phyloP scores from a whole-genome alignment of 352 stramenopile species.

The Phytophthora pluvialis region DNA sequence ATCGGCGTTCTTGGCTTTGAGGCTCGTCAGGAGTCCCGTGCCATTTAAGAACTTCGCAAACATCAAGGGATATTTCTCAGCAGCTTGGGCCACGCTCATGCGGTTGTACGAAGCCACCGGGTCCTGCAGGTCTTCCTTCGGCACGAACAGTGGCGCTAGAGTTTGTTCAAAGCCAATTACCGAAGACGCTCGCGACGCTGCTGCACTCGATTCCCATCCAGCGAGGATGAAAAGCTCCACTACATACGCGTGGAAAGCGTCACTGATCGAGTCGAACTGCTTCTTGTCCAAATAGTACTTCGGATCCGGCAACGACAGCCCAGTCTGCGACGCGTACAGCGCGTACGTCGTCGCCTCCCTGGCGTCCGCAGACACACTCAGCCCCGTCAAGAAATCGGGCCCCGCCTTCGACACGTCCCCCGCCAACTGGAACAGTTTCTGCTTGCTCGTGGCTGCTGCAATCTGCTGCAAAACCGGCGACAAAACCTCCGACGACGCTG shows the following conservation, averaged over 20 bases:
- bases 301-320: constrained; percentile 89
- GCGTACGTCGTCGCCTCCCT: constrained; percentile 85
- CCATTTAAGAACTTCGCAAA: constrained; percentile 64
- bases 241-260: constrained; percentile 82
- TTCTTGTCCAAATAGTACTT: constrained; percentile 93
- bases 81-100: constrained; percentile 67
- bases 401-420: constrained; percentile 60
- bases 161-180: constrained; percentile 88
- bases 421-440: constrained; percentile 55
- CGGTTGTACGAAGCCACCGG: constrained; percentile 92
- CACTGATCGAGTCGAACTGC: constrained; percentile 77
- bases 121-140: constrained; percentile 90
- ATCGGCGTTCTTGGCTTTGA: constrained; percentile 40
- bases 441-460: constrained; percentile 34
- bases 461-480: constrained; percentile 55
- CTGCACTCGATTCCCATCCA: constrained; percentile 41
- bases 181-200: constrained; percentile 44
- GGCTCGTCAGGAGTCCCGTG: constrained; percentile 38
- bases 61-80: constrained; percentile 55
- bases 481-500: constrained; percentile 23
- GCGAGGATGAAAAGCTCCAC: constrained; percentile 74
- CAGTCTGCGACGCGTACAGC: constrained; percentile 81
- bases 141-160: constrained; percentile 86
- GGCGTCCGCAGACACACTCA: constrained; percentile 80
- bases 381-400: constrained; percentile 81